Evolutionary conservation across 2,329 filamentous ascomycete species (phyloP).

Genomic region (Diaporthe australafricana): DNA sequence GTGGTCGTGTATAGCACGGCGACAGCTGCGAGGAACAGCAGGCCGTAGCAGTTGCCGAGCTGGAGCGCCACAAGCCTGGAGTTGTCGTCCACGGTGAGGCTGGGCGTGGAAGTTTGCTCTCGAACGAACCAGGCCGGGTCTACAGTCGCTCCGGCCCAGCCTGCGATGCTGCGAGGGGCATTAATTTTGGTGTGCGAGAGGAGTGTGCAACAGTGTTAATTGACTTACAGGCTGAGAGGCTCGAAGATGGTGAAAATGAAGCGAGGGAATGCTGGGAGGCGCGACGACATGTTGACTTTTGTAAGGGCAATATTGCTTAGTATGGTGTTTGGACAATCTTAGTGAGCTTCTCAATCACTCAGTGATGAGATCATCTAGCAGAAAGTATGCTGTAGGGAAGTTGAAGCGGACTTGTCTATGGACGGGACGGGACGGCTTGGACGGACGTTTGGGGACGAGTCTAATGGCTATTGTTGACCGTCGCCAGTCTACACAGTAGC

Average conservation of each 20-base stretch:
- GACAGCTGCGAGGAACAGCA: conserved; percentile 73
- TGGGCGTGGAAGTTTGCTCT: conserved; percentile 65
- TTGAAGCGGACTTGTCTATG: background rate
- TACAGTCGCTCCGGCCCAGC: conserved; percentile 67
- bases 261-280: conserved; percentile 72
- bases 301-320: too few relatives aligned
- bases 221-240: conserved; percentile 73
- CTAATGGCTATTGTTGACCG: background rate
- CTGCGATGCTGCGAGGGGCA: conserved; percentile 61
- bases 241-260: conserved; percentile 76
- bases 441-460: background rate
- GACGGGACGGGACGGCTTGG: background rate
- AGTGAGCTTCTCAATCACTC: background rate
- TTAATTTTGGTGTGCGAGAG: conserved; percentile 12
- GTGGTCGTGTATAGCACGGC: conserved; percentile 72
- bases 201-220: conserved; percentile 13
- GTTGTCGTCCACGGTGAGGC: conserved; percentile 54
- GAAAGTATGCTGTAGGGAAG: background rate
- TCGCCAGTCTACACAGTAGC: background rate
- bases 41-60: conserved; percentile 76
- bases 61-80: conserved; percentile 72
- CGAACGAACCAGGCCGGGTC: conserved; percentile 72
- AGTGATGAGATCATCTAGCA: background rate
- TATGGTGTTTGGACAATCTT: background rate
- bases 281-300: conserved; percentile 63